phyloP scores from a whole-genome alignment of 164 flowering plant genomes.

The Santalum album region DNA sequence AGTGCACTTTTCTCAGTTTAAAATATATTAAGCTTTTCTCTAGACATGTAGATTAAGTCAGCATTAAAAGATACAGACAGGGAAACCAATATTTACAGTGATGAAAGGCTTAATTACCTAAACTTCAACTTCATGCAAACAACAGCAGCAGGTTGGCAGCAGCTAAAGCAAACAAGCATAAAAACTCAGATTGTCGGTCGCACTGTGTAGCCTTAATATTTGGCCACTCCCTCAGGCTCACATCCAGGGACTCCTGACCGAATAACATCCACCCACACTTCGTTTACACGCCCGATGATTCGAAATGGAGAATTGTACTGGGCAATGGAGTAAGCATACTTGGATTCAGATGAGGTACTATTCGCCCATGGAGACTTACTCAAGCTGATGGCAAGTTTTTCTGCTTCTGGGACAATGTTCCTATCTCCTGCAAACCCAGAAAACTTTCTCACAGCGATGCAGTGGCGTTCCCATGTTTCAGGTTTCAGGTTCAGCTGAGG shows the following conservation, averaged over 20 bases:
- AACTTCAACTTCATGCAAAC: too few relatives aligned
- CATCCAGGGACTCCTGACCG: conserved; percentile 32
- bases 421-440: conserved; percentile 68
- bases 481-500: conserved; percentile 57
- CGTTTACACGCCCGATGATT: conserved; percentile 57
- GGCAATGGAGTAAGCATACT: conserved; percentile 71
- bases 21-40: too few relatives aligned
- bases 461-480: conserved; percentile 34
- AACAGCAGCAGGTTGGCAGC: too few relatives aligned
- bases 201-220: neutral
- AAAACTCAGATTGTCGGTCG: neutral
- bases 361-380: conserved; percentile 66
- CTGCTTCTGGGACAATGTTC: conserved; percentile 55
- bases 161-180: too few relatives aligned
- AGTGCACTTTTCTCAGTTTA: too few relatives aligned
- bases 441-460: conserved; percentile 69
- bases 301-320: conserved; percentile 67
- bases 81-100: too few relatives aligned
- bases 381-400: conserved; percentile 64
- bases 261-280: conserved; percentile 70
- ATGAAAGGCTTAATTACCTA: too few relatives aligned
- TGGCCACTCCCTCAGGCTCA: conserved; percentile 22
- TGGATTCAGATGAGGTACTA: conserved; percentile 34
- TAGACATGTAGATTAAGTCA: too few relatives aligned
- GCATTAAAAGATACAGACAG: too few relatives aligned